Conservation (phyloP, 202 grass and related monocot species). For the Panicum virgatum region DNA sequence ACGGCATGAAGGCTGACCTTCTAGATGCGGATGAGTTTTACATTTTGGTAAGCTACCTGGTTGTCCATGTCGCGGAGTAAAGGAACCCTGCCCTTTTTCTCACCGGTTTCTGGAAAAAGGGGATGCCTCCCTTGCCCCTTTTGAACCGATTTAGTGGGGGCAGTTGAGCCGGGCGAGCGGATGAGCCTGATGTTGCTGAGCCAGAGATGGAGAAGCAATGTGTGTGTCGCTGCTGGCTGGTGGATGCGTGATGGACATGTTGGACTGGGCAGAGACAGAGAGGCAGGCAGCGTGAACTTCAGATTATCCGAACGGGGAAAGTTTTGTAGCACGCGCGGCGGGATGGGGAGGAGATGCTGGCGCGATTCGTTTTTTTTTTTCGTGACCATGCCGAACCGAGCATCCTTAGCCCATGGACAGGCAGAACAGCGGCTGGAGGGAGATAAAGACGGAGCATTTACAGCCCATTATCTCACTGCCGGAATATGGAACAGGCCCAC, state of each 20-base stretch:
- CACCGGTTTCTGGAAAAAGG: slow-evolving; percentile 1
- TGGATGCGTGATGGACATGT: not conserved
- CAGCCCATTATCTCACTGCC: not conserved
- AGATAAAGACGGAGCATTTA: not conserved
- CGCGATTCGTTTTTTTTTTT: no score
- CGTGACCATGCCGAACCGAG: no score
- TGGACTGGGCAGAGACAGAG: not conserved
- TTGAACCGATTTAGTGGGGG: not conserved
- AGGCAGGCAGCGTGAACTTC: not conserved
- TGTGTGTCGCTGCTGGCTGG: not conserved
- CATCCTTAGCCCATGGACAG: not conserved
- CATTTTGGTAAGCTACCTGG: no score
- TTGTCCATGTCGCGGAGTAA: not conserved
- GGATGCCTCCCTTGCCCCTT: not conserved
- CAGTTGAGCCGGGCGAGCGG: not conserved
- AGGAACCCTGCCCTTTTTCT: not conserved
- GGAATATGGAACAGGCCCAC: not conserved
- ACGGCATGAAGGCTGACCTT: slow-evolving; percentile 29
- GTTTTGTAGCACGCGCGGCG: not conserved
- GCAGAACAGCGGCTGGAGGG: not conserved
- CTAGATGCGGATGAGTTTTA: slow-evolving; percentile 1
- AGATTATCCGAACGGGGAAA: not conserved
- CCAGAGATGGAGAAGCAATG: not conserved
- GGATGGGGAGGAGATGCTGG: not conserved
- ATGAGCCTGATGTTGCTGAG: not conserved